Evolutionary conservation across 257 asterid species (phyloP).

Genomic region (Parsonsia alboflavescens): DNA sequence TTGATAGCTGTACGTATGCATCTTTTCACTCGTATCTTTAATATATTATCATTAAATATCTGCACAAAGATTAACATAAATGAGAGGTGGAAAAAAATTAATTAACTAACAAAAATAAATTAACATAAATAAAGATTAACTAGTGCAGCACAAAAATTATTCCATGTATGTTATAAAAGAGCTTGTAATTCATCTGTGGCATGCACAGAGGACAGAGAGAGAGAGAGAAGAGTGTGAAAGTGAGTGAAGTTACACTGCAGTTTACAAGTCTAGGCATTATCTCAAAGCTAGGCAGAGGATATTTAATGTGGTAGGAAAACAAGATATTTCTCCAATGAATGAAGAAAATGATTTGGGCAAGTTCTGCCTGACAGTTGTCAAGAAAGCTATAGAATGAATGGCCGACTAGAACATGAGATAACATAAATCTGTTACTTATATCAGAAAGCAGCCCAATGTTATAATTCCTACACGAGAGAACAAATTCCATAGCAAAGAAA

Average conservation of each 20-base stretch:
- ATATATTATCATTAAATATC: slow-evolving; percentile 80
- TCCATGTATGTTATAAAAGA: neutral
- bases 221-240: neutral
- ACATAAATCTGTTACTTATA: neutral
- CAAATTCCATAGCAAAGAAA: neutral
- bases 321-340: neutral
- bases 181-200: neutral
- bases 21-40: slow-evolving; percentile 84
- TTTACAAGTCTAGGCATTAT: neutral
- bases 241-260: neutral
- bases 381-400: neutral
- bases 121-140: slow-evolving; percentile 3
- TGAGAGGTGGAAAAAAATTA: neutral
- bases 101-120: no score
- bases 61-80: slow-evolving; percentile 34
- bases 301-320: neutral
- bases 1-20: slow-evolving; percentile 85
- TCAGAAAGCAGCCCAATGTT: neutral
- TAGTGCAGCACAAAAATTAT: neutral
- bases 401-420: neutral
- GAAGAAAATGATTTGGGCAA: neutral
- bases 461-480: neutral
- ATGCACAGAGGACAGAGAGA: neutral
- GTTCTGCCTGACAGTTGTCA: neutral
- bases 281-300: neutral